phyloP scores from a whole-genome alignment of 257 asterid species.

The Fraxinus excelsior region DNA sequence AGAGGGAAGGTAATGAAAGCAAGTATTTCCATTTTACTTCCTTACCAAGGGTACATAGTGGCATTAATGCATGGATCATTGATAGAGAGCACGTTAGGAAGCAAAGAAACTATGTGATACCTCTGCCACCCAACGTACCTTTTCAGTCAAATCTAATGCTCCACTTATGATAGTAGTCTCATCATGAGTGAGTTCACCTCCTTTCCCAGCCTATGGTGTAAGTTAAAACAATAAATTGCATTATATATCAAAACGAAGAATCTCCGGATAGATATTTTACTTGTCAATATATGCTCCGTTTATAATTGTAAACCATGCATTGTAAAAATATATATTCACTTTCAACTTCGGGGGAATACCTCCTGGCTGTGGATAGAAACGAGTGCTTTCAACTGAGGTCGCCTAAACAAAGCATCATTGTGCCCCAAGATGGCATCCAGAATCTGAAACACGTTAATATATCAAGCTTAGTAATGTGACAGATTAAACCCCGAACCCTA shows the following conservation, averaged over 20 bases:
- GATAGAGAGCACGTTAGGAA: background rate
- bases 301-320: constrained; percentile 4
- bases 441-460: constrained; percentile 40
- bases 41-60: background rate
- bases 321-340: constrained; percentile 6
- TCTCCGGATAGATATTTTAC: background rate
- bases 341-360: constrained; percentile 45
- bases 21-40: constrained; percentile 5
- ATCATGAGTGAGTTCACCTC: constrained; percentile 92
- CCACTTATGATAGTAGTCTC: constrained; percentile 96
- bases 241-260: background rate
- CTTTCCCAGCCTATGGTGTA: constrained; percentile 85
- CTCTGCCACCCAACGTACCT: constrained; percentile 47
- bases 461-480: background rate
- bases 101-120: background rate
- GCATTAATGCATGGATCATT: background rate
- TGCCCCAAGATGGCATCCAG: constrained; percentile 90
- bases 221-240: constrained; percentile 4
- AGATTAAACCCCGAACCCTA: background rate
- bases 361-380: constrained; percentile 92
- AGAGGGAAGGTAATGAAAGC: background rate
- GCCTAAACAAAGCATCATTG: constrained; percentile 73
- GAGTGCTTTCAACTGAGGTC: constrained; percentile 96
- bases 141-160: constrained; percentile 95
- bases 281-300: background rate